These are phyloP conservation scores for Ophiostoma piceae DNA, from an alignment of 2,329 filamentous ascomycete species.

Conservation along the genomic window DNA sequence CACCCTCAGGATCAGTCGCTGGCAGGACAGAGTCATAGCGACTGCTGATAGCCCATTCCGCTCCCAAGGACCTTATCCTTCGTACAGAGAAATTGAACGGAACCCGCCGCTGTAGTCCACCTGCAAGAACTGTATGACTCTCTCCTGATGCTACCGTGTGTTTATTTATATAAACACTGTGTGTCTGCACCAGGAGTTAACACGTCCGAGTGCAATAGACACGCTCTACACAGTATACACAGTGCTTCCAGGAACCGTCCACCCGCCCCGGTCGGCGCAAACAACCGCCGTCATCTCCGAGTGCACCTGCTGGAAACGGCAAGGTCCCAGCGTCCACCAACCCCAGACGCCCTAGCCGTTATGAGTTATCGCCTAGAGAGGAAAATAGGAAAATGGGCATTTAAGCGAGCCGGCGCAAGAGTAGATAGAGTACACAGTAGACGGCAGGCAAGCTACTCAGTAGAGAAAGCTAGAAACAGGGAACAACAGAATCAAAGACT, in stretches of 20 bases:
- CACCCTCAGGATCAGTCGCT: not conserved
- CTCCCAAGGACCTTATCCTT: too few species aligned
- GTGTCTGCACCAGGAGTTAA: not conserved
- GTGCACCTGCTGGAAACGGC: slow-evolving; percentile 20
- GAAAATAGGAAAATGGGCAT: not conserved
- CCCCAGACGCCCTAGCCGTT: slow-evolving; percentile 6
- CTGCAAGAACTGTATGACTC: not conserved
- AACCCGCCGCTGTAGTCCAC: not conserved
- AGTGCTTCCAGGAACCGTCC: not conserved
- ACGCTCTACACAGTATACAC: not conserved
- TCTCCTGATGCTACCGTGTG: not conserved
- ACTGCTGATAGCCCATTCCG: too few species aligned
- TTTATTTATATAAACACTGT: not conserved
- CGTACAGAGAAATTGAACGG: not conserved
- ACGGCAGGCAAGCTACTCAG: not conserved
- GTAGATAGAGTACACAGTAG: too few species aligned
- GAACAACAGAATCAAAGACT: not conserved
- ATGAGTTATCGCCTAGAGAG: not conserved
- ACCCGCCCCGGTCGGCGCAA: slow-evolving; percentile 20
- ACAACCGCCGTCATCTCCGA: slow-evolving; percentile 25
- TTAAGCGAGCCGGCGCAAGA: not conserved
- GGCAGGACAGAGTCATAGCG: not conserved
- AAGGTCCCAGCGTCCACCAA: not conserved
- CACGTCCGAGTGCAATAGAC: not conserved
- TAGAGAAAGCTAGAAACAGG: not conserved